Conservation (phyloP, 352 stramenopile species). For the Phytophthora boehmeriae region DNA sequence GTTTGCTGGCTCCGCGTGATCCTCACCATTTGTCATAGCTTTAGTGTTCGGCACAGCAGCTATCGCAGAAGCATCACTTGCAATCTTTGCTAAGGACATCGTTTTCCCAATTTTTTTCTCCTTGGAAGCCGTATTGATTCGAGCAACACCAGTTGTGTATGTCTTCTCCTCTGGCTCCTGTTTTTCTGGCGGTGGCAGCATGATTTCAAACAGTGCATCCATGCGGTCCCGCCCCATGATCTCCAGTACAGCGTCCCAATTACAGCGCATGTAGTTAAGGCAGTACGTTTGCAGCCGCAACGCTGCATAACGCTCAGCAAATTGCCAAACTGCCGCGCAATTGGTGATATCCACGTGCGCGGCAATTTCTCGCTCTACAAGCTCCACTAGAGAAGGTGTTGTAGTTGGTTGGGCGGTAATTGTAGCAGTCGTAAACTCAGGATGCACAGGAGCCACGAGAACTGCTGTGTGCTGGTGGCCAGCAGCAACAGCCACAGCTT, state of each 20-base stretch:
- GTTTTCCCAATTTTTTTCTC: slow-evolving; percentile 23
- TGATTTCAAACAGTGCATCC: slow-evolving; percentile 68
- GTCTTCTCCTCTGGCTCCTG: slow-evolving; percentile 22
- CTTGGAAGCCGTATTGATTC: slow-evolving; percentile 11
- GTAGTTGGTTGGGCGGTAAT: background rate
- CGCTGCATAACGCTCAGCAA: slow-evolving; percentile 59
- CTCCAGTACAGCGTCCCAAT: slow-evolving; percentile 80
- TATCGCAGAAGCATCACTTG: slow-evolving; percentile 1
- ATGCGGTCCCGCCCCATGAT: slow-evolving; percentile 62
- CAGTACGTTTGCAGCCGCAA: slow-evolving; percentile 52
- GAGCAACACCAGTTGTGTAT: background rate
- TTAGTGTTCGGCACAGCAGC: slow-evolving; percentile 4
- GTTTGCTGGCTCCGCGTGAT: background rate
- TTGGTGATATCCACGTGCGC: slow-evolving; percentile 65
- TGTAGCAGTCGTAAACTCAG: slow-evolving; percentile 24
- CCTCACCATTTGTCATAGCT: background rate
- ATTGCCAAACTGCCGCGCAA: slow-evolving; percentile 61
- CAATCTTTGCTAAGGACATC: slow-evolving; percentile 2
- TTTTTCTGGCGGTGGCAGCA: slow-evolving; percentile 46
- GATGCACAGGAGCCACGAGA: slow-evolving; percentile 54
- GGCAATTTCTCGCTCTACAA: slow-evolving; percentile 58
- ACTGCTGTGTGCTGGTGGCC: slow-evolving; percentile 81
- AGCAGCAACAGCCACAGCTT: slow-evolving; percentile 64
- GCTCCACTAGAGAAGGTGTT: slow-evolving; percentile 34
- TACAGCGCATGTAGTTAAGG: slow-evolving; percentile 65